Percentiles rank a stretch among this genome's conserved stretches.
Conservation (phyloP, 495 filamentous ascomycete genomes). For the Peziza echinospora region DNA sequence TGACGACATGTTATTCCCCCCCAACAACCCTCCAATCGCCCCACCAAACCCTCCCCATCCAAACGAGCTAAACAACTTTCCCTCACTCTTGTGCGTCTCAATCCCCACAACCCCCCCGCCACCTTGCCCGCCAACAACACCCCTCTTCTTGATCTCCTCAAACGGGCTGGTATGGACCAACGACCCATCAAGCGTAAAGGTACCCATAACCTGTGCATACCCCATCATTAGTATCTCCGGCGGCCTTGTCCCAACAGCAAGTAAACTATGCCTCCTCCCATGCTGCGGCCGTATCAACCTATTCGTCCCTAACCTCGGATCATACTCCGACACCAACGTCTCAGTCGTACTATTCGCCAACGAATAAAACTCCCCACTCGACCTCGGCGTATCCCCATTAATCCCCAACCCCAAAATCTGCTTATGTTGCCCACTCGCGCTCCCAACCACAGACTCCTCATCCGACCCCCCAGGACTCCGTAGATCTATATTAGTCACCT, state of each 20-base stretch:
- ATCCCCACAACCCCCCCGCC: slow-evolving; percentile 64
- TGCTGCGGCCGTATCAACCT: slow-evolving; percentile 31
- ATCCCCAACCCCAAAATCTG: not conserved
- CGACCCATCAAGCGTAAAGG: slow-evolving; percentile 79
- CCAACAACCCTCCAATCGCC: slow-evolving; percentile 67
- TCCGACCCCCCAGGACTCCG: slow-evolving; percentile 6
- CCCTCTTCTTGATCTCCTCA: slow-evolving; percentile 88
- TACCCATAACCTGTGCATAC: slow-evolving; percentile 83
- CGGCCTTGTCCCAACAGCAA: slow-evolving; percentile 20
- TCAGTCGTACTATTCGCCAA: slow-evolving; percentile 84
- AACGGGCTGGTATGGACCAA: slow-evolving; percentile 75
- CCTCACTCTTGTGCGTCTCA: slow-evolving; percentile 44
- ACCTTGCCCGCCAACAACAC: slow-evolving; percentile 60
- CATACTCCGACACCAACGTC: slow-evolving; percentile 80
- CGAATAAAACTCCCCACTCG: slow-evolving; percentile 86
- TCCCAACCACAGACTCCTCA: not conserved
- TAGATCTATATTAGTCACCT: slow-evolving; percentile 17
- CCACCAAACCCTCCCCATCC: slow-evolving; percentile 80
- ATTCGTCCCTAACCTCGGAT: slow-evolving; percentile 35
- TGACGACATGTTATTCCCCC: slow-evolving; percentile 66
- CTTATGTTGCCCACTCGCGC: not conserved
- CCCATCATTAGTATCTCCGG: slow-evolving; percentile 89
- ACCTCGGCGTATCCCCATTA: slow-evolving; percentile 48
- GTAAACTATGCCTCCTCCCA: slow-evolving; percentile 28
- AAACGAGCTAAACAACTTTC: slow-evolving; percentile 60